phyloP scores from a whole-genome alignment of 2,329 filamentous ascomycete genomes.

The Aquanectria penicillioides region DNA sequence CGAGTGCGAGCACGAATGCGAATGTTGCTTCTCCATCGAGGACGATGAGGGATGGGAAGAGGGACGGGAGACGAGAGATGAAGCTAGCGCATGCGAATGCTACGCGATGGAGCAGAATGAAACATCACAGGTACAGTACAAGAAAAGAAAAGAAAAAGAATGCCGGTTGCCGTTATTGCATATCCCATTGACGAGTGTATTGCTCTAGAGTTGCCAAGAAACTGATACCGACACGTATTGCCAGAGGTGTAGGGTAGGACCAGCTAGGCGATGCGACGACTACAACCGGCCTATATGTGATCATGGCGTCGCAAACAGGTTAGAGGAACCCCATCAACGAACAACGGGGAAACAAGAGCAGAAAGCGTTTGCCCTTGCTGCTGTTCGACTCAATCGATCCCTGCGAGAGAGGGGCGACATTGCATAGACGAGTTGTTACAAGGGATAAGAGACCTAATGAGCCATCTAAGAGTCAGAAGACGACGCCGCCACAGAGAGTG shows the following conservation, averaged over 20 bases:
- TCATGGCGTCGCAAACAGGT: not conserved
- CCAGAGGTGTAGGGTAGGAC: not conserved
- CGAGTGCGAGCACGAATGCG: not conserved
- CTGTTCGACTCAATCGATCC: not conserved
- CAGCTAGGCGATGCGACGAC: not conserved
- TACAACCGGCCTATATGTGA: too few species aligned
- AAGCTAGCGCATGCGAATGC: not conserved
- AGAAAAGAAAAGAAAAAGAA: too few species aligned
- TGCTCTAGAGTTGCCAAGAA: not conserved
- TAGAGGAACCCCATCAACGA: not conserved
- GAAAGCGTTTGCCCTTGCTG: not conserved
- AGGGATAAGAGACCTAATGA: not conserved
- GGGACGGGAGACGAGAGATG: not conserved
- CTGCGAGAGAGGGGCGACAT: not conserved
- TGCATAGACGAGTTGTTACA: not conserved
- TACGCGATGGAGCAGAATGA: not conserved
- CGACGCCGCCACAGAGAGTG: not conserved
- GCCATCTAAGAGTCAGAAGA: not conserved
- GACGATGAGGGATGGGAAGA: not conserved
- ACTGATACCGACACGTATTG: not conserved
- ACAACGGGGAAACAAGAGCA: not conserved
- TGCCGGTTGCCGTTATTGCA: too few species aligned
- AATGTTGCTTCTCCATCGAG: not conserved
- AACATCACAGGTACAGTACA: not conserved
- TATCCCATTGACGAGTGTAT: too few species aligned